Percentiles rank a stretch among this genome's conserved stretches.
phyloP scores from a whole-genome alignment of 129 eudicot genomes.

The Pulicaria dysenterica region DNA sequence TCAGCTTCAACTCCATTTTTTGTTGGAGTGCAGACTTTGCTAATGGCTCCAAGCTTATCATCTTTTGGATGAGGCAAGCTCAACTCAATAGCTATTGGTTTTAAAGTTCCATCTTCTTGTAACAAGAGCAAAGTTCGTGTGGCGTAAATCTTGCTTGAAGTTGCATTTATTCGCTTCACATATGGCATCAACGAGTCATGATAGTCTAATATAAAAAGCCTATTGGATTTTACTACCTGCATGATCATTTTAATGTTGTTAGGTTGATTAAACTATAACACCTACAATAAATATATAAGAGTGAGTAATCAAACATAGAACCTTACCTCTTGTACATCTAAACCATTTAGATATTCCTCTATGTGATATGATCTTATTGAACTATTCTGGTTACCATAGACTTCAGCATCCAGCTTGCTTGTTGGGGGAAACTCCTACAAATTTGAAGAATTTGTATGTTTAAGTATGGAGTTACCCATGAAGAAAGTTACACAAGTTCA shows the following conservation, averaged over 20 bases:
- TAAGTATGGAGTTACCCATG: neutral
- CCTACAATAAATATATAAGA: neutral
- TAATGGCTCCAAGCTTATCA: slow-evolving; percentile 30
- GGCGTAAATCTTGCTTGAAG: slow-evolving; percentile 48
- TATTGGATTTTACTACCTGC: slow-evolving; percentile 40
- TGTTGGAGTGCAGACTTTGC: slow-evolving; percentile 44
- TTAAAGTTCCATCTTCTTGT: slow-evolving; percentile 45
- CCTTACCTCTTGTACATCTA: slow-evolving; percentile 45
- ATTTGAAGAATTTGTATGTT: neutral
- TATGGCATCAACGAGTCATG: slow-evolving; percentile 56
- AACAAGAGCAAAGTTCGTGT: slow-evolving; percentile 50
- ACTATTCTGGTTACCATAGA: slow-evolving; percentile 53
- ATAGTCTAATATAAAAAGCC: slow-evolving; percentile 50
- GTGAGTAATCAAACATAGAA: neutral
- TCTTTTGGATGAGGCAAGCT: slow-evolving; percentile 50
- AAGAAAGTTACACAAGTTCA: neutral
- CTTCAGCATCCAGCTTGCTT: slow-evolving; percentile 47
- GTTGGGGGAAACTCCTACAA: slow-evolving; percentile 50
- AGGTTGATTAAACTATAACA: neutral
- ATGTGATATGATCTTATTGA: slow-evolving; percentile 44
- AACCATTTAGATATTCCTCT: slow-evolving; percentile 38
- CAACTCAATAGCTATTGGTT: slow-evolving; percentile 57
- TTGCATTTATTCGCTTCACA: slow-evolving; percentile 39
- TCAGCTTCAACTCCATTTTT: slow-evolving; percentile 43
- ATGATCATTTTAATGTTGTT: neutral